Evolutionary conservation across 1,284 basidiomycete species (phyloP), one percentile per base, ranked within the genome.

Genomic region (Fomitopsis pinicola): DNA sequence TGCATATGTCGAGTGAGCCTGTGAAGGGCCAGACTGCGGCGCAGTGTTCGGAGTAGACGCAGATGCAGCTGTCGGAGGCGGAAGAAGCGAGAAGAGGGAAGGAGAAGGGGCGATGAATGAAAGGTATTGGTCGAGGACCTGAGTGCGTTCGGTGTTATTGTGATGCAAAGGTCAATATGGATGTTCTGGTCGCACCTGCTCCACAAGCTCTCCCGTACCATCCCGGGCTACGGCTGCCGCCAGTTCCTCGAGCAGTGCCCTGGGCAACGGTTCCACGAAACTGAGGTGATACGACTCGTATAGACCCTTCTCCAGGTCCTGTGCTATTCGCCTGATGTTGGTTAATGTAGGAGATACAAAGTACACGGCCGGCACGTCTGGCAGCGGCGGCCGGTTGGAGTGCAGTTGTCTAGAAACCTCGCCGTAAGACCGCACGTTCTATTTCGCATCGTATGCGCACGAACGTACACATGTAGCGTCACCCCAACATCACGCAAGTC

Each of bases 291-390:
- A 95, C 0, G 93, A 88, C 69, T 97, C 95, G 73, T 99, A 99
- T 38, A 99, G 82, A 22, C 83, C 82, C 67, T 92, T 92, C 72
- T 89, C 88, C 40, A 98, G 83, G 72, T 95, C 94, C 69, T 94
- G 88, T 15, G 93, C 90, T 80, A 98, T 96, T 59, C 97, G 84
- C 62, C 86, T 83, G 65, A 99, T 84, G 72, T 98, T 99, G 58
- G 82, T 78, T 10, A 93, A 78, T 0, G 94, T 97, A 0, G 97
- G 97, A 0, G 94, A 87, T 55, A 99, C 92, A 74, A 99, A 97
- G 80, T 99, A 99, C 35, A 99, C 86, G 0, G 97, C 96, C 7
- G 97, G 97, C 0, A 99, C 97, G 72, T 99, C 97, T 1, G 92
- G 86, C 42, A 99, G 77, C 12, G 95, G 84, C 17, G 97, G 97